These are phyloP conservation scores for Penicillium lagena DNA, from an alignment of 495 filamentous ascomycete genomes.

Conservation along the genomic window DNA sequence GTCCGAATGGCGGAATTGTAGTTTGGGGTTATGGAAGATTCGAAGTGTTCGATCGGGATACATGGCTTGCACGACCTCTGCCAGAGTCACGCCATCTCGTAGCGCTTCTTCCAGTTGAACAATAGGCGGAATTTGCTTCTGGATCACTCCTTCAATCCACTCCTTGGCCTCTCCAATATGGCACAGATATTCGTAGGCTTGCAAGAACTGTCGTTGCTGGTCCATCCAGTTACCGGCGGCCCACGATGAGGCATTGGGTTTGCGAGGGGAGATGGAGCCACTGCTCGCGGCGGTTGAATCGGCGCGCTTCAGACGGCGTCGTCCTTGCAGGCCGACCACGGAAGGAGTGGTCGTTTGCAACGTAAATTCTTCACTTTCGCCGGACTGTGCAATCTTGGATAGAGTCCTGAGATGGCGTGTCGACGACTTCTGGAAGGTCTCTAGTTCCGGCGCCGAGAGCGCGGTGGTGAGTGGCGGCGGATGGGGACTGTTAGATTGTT, in stretches of 20 bases:
- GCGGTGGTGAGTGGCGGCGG: constrained; percentile 37
- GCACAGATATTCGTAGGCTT: constrained; percentile 98
- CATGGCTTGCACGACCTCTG: constrained; percentile 91
- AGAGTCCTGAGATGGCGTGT: constrained; percentile 85
- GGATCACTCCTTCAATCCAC: constrained; percentile 95
- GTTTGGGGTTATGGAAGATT: constrained; percentile 75
- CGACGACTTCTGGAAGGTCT: constrained; percentile 72
- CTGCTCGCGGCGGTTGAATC: constrained; percentile 47
- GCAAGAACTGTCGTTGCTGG: constrained; percentile 89
- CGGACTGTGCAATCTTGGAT: constrained; percentile 74
- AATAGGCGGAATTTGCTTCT: constrained; percentile 84
- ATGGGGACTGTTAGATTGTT: constrained; percentile 33
- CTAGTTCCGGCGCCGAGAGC: constrained; percentile 62
- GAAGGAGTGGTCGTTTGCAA: constrained; percentile 69
- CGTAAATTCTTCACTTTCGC: constrained; percentile 69
- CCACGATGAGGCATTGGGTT: constrained; percentile 58
- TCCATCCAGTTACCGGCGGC: constrained; percentile 97
- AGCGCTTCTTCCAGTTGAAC: constrained; percentile 94
- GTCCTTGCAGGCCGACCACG: constrained; percentile 80
- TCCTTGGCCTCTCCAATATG: constrained; percentile 99
- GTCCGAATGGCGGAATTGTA: constrained; percentile 95
- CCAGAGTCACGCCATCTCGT: constrained; percentile 88
- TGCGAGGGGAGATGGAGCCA: constrained; percentile 38
- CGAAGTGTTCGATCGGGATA: constrained; percentile 66
- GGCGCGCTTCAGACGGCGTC: constrained; percentile 72